Evolutionary conservation across 2,329 filamentous ascomycete genomes (phyloP).

Genomic region (Stemphylium vesicarium): DNA sequence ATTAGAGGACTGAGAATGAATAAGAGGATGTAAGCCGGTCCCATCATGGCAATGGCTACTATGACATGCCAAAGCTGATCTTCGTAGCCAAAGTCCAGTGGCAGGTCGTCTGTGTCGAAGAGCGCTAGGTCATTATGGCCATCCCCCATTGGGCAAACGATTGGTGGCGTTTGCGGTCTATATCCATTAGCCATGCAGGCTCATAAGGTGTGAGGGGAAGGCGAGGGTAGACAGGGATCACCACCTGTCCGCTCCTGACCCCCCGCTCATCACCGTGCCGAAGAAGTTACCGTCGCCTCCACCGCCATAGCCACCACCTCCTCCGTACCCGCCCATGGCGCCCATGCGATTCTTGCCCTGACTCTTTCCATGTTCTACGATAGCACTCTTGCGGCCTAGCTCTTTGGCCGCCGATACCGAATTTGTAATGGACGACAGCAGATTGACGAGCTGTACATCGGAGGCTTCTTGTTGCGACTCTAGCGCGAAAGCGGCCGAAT

Average conservation of each 20-base stretch:
- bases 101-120: neutral
- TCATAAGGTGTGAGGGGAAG: neutral
- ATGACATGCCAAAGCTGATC: neutral
- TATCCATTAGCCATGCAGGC: neutral
- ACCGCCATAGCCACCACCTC: conserved; percentile 18
- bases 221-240: neutral
- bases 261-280: conserved; percentile 28
- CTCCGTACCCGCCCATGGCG: conserved; percentile 22
- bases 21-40: conserved; percentile 5
- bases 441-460: conserved; percentile 78
- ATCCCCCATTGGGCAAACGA: neutral
- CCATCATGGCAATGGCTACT: conserved; percentile 2
- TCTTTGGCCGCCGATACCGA: conserved; percentile 74
- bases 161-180: neutral
- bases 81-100: neutral
- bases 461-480: conserved; percentile 81
- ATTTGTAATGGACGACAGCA: conserved; percentile 77
- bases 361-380: conserved; percentile 51
- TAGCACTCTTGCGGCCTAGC: conserved; percentile 73
- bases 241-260: conserved; percentile 18
- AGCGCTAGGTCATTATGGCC: neutral
- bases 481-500: conserved; percentile 67
- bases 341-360: conserved; percentile 36
- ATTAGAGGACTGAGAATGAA: neutral
- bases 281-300: conserved; percentile 28